Evolutionary conservation across 2,329 filamentous ascomycete species (phyloP).

Genomic region (Shiraia bambusicola): DNA sequence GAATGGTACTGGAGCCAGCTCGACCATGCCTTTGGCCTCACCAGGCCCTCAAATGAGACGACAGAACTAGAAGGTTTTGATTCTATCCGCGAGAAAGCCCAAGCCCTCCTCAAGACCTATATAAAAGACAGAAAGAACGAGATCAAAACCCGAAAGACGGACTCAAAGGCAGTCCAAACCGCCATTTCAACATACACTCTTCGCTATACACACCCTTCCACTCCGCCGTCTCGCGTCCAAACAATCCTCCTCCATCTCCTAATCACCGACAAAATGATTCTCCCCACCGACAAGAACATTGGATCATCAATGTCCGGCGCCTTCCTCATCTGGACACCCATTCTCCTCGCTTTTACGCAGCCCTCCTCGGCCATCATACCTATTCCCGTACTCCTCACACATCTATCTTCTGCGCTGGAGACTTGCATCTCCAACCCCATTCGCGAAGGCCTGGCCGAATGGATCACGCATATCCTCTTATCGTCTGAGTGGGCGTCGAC

Average conservation of each 20-base stretch:
- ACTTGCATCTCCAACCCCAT: constrained; percentile 23
- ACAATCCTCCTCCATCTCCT: constrained; percentile 25
- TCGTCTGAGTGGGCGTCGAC: constrained; percentile 41
- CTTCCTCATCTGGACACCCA: constrained; percentile 48
- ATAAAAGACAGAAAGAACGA: constrained; percentile 34
- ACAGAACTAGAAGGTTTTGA: constrained; percentile 7
- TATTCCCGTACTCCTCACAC: constrained; percentile 36
- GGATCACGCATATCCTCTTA: constrained; percentile 53
- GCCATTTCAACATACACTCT: constrained; percentile 19
- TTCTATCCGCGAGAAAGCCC: constrained; percentile 23
- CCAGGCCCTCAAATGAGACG: neutral
- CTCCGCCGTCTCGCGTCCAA: constrained; percentile 1
- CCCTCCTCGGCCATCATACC: constrained; percentile 44
- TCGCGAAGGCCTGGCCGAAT: constrained; percentile 50
- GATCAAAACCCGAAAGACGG: constrained; percentile 24
- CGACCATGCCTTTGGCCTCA: constrained; percentile 33
- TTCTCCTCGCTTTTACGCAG: constrained; percentile 29
- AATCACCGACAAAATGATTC: constrained; percentile 38
- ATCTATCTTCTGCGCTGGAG: constrained; percentile 43
- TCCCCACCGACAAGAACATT: constrained; percentile 40
- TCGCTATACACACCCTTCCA: constrained; percentile 11
- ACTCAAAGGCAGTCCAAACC: constrained; percentile 17
- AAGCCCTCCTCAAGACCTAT: constrained; percentile 38
- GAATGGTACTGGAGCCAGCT: constrained; percentile 75
- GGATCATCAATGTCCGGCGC: constrained; percentile 46